Evolutionary conservation across 192 early-diverging fungal genomes (phyloP), one percentile per base, ranked within the genome.

Genomic region (Chytriomyces confervae): DNA sequence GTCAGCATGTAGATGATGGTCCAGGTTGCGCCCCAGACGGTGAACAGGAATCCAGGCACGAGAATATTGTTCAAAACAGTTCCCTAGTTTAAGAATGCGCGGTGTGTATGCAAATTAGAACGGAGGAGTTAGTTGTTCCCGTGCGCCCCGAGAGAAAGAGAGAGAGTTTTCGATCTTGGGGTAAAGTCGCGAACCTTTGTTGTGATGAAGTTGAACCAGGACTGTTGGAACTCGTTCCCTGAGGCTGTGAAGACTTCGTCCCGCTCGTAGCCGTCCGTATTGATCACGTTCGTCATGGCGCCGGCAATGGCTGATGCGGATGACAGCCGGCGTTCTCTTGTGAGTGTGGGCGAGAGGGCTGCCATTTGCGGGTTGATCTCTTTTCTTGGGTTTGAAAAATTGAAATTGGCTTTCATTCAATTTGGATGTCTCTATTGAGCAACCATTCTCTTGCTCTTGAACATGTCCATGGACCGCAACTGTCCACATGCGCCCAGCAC

Each of bases 401-500:
- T 11, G 53, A n/a, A n/a, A 57, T 57, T 2, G 53, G 16, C 3
- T 57, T 13, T 20, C 20, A 57, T 57, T 57, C 20, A 57, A 57
- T n/a, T 57, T 13, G 53, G 53, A 13, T 57, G 20, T 57, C 53
- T 57, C 16, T 13, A 57, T 20, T 1, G 53, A 57, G 53, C 16
- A n/a, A 3, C 53, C 53, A 57, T 57, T 5, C 53, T 57, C 53
- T 57, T 57, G 16, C 24, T n/a, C 69, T 79, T 79, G 20, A 70
- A 53, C 29, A 72, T 16, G 47, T 79, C 77, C 60, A 43, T 71
- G 7, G 74, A 77, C 62, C 75, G 57, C 68, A 80, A 20, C 73
- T 80, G 79, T 29, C 75, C 79, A 61, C 79, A 80, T 7, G 79
- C 79, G 2, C 72, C 79, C 43, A 77, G 29, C 16, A 80, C 49